Percentiles rank a stretch among this genome's conserved stretches.
These are phyloP conservation scores for Dillenia turbinata DNA, from an alignment of 164 flowering plant species.

Conservation along the genomic window DNA sequence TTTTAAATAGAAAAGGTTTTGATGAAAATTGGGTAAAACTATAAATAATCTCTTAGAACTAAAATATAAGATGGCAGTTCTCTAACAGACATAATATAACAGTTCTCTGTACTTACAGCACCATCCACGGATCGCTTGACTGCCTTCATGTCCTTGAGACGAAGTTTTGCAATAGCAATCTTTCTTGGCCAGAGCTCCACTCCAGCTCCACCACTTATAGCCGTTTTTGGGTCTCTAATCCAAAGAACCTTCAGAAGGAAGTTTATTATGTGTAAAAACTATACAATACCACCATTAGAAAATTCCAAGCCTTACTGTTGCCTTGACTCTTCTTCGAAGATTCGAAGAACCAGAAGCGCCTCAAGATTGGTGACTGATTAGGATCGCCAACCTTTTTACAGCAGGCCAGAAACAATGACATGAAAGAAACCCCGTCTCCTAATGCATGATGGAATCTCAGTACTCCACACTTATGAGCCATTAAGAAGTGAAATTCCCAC, in stretches of 20 bases:
- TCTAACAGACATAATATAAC: too few species aligned
- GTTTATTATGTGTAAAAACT: constrained; percentile 10
- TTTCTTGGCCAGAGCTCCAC: constrained; percentile 29
- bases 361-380: too few species aligned
- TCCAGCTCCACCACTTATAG: constrained; percentile 22
- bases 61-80: too few species aligned
- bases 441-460: constrained; percentile 26
- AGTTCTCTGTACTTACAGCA: constrained; percentile 8
- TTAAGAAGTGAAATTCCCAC: constrained; percentile 22
- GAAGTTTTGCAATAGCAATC: constrained; percentile 22
- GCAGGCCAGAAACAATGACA: too few species aligned
- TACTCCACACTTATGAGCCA: constrained; percentile 17
- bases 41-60: too few species aligned
- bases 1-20: too few species aligned
- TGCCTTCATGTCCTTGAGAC: constrained; percentile 18
- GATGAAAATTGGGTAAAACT: too few species aligned
- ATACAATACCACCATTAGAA: constrained; percentile 9
- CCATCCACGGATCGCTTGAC: constrained; percentile 13
- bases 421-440: constrained; percentile 18
- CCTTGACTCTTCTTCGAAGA: not conserved
- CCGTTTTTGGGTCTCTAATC: constrained; percentile 14
- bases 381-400: too few species aligned
- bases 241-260: constrained; percentile 15
- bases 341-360: too few species aligned
- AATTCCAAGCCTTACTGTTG: constrained; percentile 2